These are phyloP conservation scores for Amanita muscaria DNA, from an alignment of 768 basidiomycete genomes.

Conservation along the genomic window DNA sequence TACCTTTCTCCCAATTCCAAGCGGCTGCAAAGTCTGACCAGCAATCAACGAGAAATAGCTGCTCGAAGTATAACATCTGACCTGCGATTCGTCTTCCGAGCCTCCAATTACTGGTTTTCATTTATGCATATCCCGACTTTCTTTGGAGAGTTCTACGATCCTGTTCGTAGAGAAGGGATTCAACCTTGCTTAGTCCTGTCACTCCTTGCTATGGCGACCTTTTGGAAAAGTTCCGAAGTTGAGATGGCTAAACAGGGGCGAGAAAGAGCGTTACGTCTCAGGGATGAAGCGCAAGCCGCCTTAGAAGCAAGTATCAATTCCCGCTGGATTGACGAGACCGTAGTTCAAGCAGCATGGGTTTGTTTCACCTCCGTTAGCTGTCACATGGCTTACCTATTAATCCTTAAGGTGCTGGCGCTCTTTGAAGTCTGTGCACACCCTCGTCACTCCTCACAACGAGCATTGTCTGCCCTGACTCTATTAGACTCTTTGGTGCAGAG, in stretches of 20 bases:
- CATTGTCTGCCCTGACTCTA: conserved; percentile 46
- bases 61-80: conserved; percentile 41
- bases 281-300: conserved; percentile 61
- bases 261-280: conserved; percentile 46
- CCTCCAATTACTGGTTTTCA: conserved; percentile 64
- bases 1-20: conserved; percentile 35
- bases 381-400: conserved; percentile 1
- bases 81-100: conserved; percentile 54
- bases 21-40: conserved; percentile 25
- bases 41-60: conserved; percentile 37
- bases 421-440: conserved; percentile 72
- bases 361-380: conserved; percentile 15
- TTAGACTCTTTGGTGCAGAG: conserved; percentile 63
- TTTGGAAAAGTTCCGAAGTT: conserved; percentile 62
- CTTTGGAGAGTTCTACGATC: conserved; percentile 49
- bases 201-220: conserved; percentile 54
- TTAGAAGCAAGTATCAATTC: conserved; percentile 65
- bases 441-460: conserved; percentile 42
- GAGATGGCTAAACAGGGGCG: conserved; percentile 43
- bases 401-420: conserved; percentile 49
- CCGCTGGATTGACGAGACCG: conserved; percentile 63
- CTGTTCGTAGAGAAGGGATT: conserved; percentile 41
- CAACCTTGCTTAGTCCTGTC: conserved; percentile 63
- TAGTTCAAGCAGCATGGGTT: conserved; percentile 75
- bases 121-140: conserved; percentile 69